Evolutionary conservation across 768 basidiomycete species (phyloP).

Genomic region (Collybia sordida): DNA sequence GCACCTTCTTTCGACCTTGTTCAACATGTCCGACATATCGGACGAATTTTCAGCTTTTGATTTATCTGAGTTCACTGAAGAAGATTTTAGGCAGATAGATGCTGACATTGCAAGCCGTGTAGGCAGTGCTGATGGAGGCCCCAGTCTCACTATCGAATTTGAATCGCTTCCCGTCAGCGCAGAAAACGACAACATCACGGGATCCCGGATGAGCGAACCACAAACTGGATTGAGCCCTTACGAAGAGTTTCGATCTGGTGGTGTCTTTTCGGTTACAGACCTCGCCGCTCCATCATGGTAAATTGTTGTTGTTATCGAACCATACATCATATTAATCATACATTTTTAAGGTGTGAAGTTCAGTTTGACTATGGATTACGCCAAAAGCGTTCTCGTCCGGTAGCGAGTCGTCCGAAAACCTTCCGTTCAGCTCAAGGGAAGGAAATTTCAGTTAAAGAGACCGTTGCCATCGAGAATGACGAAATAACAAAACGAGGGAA

Average conservation of each 20-base stretch:
- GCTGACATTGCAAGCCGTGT: slow-evolving; percentile 23
- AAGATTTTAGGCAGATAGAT: slow-evolving; percentile 55
- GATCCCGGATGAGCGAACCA: background rate
- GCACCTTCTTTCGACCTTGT: background rate
- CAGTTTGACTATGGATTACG: slow-evolving; percentile 77
- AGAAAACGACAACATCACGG: background rate
- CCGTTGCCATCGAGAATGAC: slow-evolving; percentile 56
- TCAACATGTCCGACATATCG: slow-evolving; percentile 14
- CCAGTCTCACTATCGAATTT: slow-evolving; percentile 33
- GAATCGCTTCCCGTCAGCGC: background rate
- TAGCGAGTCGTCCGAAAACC: slow-evolving; percentile 49
- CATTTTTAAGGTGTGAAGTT: slow-evolving; percentile 67
- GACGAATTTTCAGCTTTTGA: slow-evolving; percentile 49
- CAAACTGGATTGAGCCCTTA: slow-evolving; percentile 31
- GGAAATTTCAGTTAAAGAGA: slow-evolving; percentile 50
- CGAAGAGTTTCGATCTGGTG: slow-evolving; percentile 41
- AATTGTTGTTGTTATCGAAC: slow-evolving; percentile 11
- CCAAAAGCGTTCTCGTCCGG: slow-evolving; percentile 49
- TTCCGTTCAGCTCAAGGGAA: slow-evolving; percentile 63
- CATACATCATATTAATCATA: background rate
- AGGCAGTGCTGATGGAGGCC: slow-evolving; percentile 17
- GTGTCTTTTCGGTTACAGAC: slow-evolving; percentile 61
- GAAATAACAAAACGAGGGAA: slow-evolving; percentile 49
- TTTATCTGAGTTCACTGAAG: slow-evolving; percentile 55
- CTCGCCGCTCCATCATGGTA: slow-evolving; percentile 63